Evolutionary conservation across 2,329 filamentous ascomycete species (phyloP), one percentile per base, ranked within the genome.

Genomic region (Macroventuria anomochaeta): DNA sequence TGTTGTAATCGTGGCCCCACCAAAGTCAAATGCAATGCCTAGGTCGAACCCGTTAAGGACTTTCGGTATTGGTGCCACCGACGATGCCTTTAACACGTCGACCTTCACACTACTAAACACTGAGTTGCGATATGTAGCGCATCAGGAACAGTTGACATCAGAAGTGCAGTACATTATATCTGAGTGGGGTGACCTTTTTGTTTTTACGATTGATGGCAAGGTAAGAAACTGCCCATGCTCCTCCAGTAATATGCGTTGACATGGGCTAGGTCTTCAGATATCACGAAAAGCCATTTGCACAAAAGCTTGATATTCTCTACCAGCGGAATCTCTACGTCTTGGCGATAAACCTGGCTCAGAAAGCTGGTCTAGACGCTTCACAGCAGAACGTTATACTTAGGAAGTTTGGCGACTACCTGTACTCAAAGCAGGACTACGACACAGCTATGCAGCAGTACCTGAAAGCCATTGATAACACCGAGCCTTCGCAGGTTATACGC

Each of bases 381-480:
- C 91, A 97, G 73, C 91, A 96, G 65, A 97, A 96, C 66, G 81
- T 90, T 53, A 99, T 99, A 53, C 96, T 93, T 69, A 87, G 93
- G 53, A 93, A 88, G 71, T 97, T 96, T 73, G 95, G 93, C 11
- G 95, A 99, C 71, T 90, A 93, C 67, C 77, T 97, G 3, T 97
- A 99, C 68, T 91, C 96, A 61, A 96, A 96, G 68, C 91, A 90
- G 4, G 93, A 97, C 69, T 99, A 93, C 69, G 95, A 99, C 69
- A 95, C 90, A 6, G 93, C 96, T n/a, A 99, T 99, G 96, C 89
- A 96, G 66, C 95, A 97, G 73, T 99, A 99, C 70, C 86, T 99
- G 58, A 89, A 91, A 64, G 93, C 96, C 0, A 97, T 99, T 55
- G 93, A 97, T 70, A 95, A 91, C 54, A 97, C 93, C 0, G 93